Base-by-base conservation (phyloP, 176 grass and related monocot species). In the Triticum monococcum region DNA sequence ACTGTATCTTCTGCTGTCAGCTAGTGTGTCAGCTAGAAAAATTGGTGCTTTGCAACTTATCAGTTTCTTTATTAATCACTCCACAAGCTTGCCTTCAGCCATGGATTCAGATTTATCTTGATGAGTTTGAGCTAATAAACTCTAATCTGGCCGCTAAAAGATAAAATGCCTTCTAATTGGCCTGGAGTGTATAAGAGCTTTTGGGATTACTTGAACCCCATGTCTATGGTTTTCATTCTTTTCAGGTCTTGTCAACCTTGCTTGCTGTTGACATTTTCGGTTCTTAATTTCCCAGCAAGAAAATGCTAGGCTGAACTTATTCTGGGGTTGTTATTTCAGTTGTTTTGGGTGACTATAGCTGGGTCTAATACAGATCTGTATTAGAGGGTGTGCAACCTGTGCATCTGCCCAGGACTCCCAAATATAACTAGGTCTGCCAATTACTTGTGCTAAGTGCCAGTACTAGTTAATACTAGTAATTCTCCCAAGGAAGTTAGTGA, bases 1-100 rank as follows among this genome's bases (percentile, higher is more conserved):
- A 35, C 37, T 24, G 4, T 35, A 70, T 25, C 17, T 5, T 63
- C 28, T 38, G 4, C 4, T 73, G 22, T 28, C 28, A 65, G 79
- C 30, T 73, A 35, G 2, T 84, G 57, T 41, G 50, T 79, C 7
- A 16, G 40, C 77, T 84, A 50, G 6, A 81, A 86, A 68, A 86
- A 68, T 31, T 43, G 70, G 30, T 16, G 31, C 2, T 16, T 40
- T 36, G 41, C 82, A 85, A 32, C 45, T 72, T 67, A 43, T 24
- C 7, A 67, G 2, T 80, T 68, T 82, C 24, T 81, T 75, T 5
- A 67, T 56, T 60, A 22, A 20, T 74, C 57, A 33, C 35, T 72
- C 9, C 43, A 82, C 46, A 77, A 82, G 18, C 64, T 89, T 54
- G 17, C 83, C 37, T 52, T 79, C 22, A 61, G 43, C 18, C 68